Conservation (phyloP, 805 yeast genomes). For the Barnettozyma vustinii region DNA sequence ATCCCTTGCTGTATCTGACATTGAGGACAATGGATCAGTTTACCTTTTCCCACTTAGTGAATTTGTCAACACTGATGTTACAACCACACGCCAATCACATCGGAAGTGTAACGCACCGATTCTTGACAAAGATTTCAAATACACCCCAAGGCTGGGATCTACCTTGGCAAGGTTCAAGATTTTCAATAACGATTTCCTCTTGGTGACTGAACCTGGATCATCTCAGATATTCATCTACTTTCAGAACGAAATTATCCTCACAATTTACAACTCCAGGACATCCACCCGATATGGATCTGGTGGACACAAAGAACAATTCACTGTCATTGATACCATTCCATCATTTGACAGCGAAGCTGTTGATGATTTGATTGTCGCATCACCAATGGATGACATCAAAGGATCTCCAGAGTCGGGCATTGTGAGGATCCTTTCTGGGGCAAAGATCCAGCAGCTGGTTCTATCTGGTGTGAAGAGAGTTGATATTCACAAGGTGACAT, state of each 20-base stretch:
- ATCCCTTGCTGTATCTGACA: constrained; percentile 48
- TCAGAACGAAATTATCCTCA: constrained; percentile 21
- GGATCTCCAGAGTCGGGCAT: constrained; percentile 31
- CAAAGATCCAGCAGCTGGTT: constrained; percentile 13
- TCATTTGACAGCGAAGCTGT: not conserved
- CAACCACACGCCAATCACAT: not conserved
- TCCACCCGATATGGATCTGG: constrained; percentile 29
- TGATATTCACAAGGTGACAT: constrained; percentile 8
- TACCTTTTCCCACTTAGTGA: constrained; percentile 38
- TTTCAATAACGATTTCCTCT: constrained; percentile 31
- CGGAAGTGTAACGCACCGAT: not conserved
- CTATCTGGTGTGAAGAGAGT: constrained; percentile 2
- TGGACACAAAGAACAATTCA: constrained; percentile 42
- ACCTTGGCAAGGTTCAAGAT: constrained; percentile 28
- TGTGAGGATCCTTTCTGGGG: constrained; percentile 30
- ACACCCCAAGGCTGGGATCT: constrained; percentile 39
- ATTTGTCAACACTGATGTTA: constrained; percentile 10
- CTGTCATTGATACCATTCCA: constrained; percentile 20
- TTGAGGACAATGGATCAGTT: constrained; percentile 37
- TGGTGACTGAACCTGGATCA: constrained; percentile 48
- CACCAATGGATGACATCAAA: constrained; percentile 36
- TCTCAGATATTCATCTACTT: constrained; percentile 38
- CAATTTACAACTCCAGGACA: constrained; percentile 24
- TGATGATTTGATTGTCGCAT: constrained; percentile 38
- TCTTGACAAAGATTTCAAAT: constrained; percentile 14